A percentile compares a stretch with the other conserved stretches of the same genome.
Evolutionary conservation across 1,284 basidiomycete species (phyloP).

Genomic region (Irpex sp.): DNA sequence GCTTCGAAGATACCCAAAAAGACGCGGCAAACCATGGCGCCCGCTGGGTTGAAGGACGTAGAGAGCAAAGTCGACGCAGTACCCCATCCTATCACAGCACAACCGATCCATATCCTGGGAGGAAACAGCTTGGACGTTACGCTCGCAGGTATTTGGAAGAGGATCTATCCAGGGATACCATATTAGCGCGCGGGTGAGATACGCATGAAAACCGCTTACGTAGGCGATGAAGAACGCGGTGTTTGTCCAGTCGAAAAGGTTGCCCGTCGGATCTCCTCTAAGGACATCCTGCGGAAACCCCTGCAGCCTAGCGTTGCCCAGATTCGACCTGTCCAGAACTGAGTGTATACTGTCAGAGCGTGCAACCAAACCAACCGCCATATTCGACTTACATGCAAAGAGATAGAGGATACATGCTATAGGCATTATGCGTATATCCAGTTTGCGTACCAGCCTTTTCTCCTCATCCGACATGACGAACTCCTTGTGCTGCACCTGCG

Average conservation of each 20-base stretch:
- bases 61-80: constrained; percentile 65
- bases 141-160: constrained; percentile 66
- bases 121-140: constrained; percentile 60
- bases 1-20: constrained; percentile 68
- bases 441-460: constrained; percentile 52
- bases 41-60: constrained; percentile 49
- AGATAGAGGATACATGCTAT: constrained; percentile 68
- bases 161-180: constrained; percentile 40
- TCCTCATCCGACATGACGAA: constrained; percentile 36
- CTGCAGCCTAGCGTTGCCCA: constrained; percentile 73
- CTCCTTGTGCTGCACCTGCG: neutral
- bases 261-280: constrained; percentile 60
- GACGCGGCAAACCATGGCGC: constrained; percentile 53
- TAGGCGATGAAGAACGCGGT: constrained; percentile 75
- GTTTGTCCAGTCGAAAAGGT: constrained; percentile 68
- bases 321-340: constrained; percentile 71
- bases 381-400: constrained; percentile 56
- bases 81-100: constrained; percentile 66
- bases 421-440: constrained; percentile 64
- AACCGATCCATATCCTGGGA: constrained; percentile 62
- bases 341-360: neutral
- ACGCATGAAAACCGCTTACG: constrained; percentile 31
- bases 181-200: neutral
- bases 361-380: neutral
- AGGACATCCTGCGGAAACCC: constrained; percentile 59